Base-by-base conservation (phyloP, 257 asterid genomes). In the Solanum bulbocastanum region DNA sequence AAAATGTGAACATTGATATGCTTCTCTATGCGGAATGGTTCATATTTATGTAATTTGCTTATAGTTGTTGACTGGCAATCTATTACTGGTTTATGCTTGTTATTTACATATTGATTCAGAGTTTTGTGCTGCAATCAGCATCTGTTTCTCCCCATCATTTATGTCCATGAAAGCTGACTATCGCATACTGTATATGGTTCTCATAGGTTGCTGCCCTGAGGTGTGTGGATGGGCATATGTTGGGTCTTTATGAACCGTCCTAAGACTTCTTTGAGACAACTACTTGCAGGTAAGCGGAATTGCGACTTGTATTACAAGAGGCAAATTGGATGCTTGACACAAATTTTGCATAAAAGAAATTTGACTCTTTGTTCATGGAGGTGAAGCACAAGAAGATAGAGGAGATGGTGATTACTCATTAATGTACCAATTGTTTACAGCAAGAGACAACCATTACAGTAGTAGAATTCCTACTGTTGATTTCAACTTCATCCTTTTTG, bases 161-260 rank as follows among this genome's bases (percentile, higher is more conserved):
- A 32, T 83, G 35, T 76, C 22, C 30, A 36, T 56, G 68, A 83
- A 30, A 25, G 65, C 56, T 30, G 60, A 88, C 62, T 86, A 85
- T 33, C 25, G 32, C 86, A 56, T 18, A 42, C 40, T 60, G 1
- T 85, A 46, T 32, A 4, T 74, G 88, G 75, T 74, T 88, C 78
- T 74, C 60, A 73, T 91, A 95, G 98, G 98, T 95, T 83, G 99
- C 98, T 18, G 94, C 99, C 3, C 58, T 97, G 94, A 95, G 93
- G 92, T 96, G 96, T 90, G 87, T 87, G 39, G 98, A 95, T 90
- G 98, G 98, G 60, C 98, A 97, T 46, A 92, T 93, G 69, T 78
- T 97, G 84, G 99, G 99, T 86, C 98, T 97, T 86, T 92, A 94
- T 42, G 98, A 97, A 86, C 98, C 99, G 25, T 89, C 88, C 84